Percentiles rank a stretch among this genome's conserved stretches.
These are phyloP conservation scores for Globisporangium rhizosaccharum DNA, from an alignment of 352 stramenopile genomes.

Conservation along the genomic window DNA sequence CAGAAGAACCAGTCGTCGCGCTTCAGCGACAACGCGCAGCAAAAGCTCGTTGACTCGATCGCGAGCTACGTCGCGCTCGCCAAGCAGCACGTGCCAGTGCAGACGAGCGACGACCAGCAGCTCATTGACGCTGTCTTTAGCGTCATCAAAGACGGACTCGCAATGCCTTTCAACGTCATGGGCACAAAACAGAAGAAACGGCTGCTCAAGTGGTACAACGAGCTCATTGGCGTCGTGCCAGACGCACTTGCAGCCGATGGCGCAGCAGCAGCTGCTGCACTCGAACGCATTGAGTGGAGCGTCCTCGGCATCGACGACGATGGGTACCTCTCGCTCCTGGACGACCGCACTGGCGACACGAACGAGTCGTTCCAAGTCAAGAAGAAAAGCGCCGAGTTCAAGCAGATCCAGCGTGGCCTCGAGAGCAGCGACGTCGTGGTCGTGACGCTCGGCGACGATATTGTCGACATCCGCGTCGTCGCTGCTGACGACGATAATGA, in stretches of 20 bases:
- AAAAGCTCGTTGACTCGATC: conserved; percentile 71
- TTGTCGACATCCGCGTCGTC: conserved; percentile 39
- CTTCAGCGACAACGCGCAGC: conserved; percentile 76
- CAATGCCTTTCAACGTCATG: conserved; percentile 82
- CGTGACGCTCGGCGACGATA: conserved; percentile 42
- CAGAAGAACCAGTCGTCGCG: conserved; percentile 74
- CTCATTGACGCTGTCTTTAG: conserved; percentile 56
- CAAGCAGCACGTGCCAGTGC: conserved; percentile 31
- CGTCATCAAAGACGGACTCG: conserved; percentile 72
- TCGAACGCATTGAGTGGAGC: conserved; percentile 36
- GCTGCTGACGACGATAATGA: conserved; percentile 20
- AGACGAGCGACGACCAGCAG: conserved; percentile 22
- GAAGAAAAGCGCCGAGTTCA: conserved; percentile 64
- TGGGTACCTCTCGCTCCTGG: conserved; percentile 66
- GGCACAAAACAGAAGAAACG: conserved; percentile 80
- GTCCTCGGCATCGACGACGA: conserved; percentile 73
- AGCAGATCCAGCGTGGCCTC: conserved; percentile 62
- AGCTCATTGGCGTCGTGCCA: conserved; percentile 55
- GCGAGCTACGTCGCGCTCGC: conserved; percentile 57
- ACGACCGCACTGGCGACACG: conserved; percentile 59
- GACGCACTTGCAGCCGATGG: conserved; percentile 28
- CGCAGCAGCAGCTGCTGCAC: conserved; percentile 11
- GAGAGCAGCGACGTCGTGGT: conserved; percentile 53
- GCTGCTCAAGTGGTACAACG: conserved; percentile 83
- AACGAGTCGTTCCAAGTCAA: conserved; percentile 61